These are phyloP conservation scores for Vigna radiata DNA, from an alignment of 306 rosid species.

Conservation along the genomic window DNA sequence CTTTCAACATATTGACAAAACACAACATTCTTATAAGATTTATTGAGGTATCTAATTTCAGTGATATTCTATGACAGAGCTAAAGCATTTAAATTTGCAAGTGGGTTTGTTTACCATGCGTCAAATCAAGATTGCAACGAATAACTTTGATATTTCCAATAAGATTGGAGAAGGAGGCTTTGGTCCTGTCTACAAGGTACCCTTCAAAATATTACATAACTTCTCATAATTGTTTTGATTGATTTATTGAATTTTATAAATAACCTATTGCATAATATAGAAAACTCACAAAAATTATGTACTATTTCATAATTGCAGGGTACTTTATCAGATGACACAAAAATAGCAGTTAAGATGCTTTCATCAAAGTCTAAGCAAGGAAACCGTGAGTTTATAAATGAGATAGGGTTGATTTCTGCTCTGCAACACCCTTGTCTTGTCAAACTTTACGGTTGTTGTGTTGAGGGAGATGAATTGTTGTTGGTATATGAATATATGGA, in stretches of 20 bases:
- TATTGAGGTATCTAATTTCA: background rate
- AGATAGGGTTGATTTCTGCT: too few relatives aligned
- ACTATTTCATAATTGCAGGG: background rate
- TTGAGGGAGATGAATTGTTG: too few relatives aligned
- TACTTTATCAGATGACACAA: too few relatives aligned
- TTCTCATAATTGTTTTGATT: background rate
- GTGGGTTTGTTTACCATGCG: conserved; percentile 52
- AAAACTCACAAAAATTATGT: background rate
- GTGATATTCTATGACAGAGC: conserved; percentile 36
- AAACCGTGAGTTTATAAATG: too few relatives aligned
- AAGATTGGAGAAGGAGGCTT: conserved; percentile 86
- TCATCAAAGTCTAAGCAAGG: too few relatives aligned
- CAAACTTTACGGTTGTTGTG: too few relatives aligned
- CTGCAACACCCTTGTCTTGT: too few relatives aligned
- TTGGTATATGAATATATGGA: too few relatives aligned
- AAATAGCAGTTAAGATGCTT: too few relatives aligned
- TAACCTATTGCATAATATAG: background rate
- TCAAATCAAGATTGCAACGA: conserved; percentile 67
- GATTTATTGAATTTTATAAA: background rate
- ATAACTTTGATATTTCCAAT: conserved; percentile 55
- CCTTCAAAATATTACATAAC: background rate
- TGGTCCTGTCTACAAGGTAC: conserved; percentile 73
- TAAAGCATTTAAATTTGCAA: conserved; percentile 50
- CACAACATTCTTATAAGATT: background rate
- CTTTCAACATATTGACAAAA: background rate